These are phyloP conservation scores for Apiospora pterosperma DNA, from an alignment of 2,329 filamentous ascomycete genomes.

Conservation along the genomic window DNA sequence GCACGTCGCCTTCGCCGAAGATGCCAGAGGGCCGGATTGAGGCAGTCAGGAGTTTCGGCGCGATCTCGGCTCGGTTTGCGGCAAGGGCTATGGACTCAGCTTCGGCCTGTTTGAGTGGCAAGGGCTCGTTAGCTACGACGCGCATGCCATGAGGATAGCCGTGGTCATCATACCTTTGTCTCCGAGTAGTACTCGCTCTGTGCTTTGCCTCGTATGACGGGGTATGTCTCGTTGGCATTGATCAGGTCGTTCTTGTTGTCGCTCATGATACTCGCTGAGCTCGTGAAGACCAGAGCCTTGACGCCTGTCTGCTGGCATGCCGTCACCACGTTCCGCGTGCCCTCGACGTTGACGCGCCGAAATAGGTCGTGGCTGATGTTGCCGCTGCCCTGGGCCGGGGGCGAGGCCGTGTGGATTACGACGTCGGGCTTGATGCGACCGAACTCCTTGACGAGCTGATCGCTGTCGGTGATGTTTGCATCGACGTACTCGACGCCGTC, in stretches of 20 bases:
- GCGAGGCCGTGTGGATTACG: conserved; percentile 88
- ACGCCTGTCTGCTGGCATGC: conserved; percentile 69
- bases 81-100: conserved; percentile 79
- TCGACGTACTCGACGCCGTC: conserved; percentile 65
- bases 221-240: conserved; percentile 83
- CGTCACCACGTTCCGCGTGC: conserved; percentile 74
- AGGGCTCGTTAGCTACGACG: background rate
- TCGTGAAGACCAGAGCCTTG: conserved; percentile 85
- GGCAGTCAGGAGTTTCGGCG: conserved; percentile 65
- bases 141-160: background rate
- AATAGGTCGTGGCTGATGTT: conserved; percentile 60
- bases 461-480: conserved; percentile 71
- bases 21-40: conserved; percentile 84
- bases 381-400: conserved; percentile 52
- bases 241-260: conserved; percentile 76
- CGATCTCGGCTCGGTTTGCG: conserved; percentile 60
- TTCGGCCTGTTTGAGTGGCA: conserved; percentile 49
- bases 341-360: conserved; percentile 82
- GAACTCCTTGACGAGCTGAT: conserved; percentile 61
- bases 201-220: conserved; percentile 66
- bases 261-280: conserved; percentile 80
- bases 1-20: conserved; percentile 84
- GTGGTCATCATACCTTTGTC: conserved; percentile 68
- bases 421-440: conserved; percentile 68
- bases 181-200: conserved; percentile 84